phyloP scores from a whole-genome alignment of 2,329 filamentous ascomycete genomes.

The Ophiostoma angusticollis region DNA sequence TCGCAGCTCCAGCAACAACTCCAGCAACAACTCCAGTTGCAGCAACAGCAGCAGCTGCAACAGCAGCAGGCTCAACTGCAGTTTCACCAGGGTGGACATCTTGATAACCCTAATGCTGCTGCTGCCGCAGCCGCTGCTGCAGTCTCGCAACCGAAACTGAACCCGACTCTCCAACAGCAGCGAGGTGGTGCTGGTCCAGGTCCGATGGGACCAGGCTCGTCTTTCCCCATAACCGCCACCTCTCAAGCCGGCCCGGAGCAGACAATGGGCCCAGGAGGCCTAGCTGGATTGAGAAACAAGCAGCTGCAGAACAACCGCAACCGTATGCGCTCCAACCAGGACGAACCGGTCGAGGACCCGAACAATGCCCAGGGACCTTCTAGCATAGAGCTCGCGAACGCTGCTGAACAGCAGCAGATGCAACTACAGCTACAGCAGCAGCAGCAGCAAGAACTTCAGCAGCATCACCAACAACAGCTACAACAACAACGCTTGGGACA shows the following conservation, averaged over 20 bases:
- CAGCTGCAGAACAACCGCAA: constrained; percentile 12
- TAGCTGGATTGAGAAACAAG: constrained; percentile 2
- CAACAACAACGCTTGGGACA: constrained; percentile 16
- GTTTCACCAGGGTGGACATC: constrained; percentile 14
- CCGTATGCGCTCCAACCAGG: constrained; percentile 9
- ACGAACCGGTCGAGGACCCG: constrained; percentile 3
- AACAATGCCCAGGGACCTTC: background rate
- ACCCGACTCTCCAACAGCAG: constrained; percentile 2
- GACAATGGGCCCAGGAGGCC: background rate
- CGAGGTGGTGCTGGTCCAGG: background rate
- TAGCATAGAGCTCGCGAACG: background rate
- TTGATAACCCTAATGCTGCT: constrained; percentile 9
- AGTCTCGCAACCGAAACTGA: background rate
- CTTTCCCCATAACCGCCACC: background rate
- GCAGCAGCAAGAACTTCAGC: constrained; percentile 10
- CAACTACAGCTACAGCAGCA: constrained; percentile 13
- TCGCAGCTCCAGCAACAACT: constrained; percentile 8
- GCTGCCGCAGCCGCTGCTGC: constrained; percentile 4
- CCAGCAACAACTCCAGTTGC: constrained; percentile 7
- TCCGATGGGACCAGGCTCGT: background rate
- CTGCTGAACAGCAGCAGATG: constrained; percentile 1
- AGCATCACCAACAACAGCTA: constrained; percentile 8
- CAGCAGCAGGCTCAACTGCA: constrained; percentile 5
- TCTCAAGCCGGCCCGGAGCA: background rate
- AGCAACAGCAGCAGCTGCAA: constrained; percentile 12